These are phyloP conservation scores for Tuctoria greenei DNA, from an alignment of 176 grass and related monocot genomes.

Conservation along the genomic window DNA sequence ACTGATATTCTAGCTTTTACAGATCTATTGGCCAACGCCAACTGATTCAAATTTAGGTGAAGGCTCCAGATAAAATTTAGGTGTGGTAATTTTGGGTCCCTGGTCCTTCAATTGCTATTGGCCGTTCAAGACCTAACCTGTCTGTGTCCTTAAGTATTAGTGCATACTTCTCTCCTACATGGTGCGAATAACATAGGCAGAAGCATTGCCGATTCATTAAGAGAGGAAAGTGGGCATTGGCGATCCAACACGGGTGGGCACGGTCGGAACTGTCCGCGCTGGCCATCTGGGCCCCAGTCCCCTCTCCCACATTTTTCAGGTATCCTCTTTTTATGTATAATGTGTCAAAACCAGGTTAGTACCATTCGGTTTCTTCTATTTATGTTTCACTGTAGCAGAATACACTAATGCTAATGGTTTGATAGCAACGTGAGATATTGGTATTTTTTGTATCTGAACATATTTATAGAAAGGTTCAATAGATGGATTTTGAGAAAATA, in stretches of 20 bases:
- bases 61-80: conserved; percentile 21
- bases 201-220: too few species aligned
- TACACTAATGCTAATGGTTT: neutral
- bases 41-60: conserved; percentile 26
- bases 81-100: neutral
- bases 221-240: too few species aligned
- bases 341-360: conserved; percentile 21
- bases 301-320: too few species aligned
- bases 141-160: conserved; percentile 12
- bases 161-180: neutral
- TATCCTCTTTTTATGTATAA: conserved; percentile 5
- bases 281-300: too few species aligned
- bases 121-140: neutral
- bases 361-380: conserved; percentile 7
- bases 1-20: conserved; percentile 16
- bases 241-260: too few species aligned
- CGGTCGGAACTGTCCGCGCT: too few species aligned
- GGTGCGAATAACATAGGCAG: too few species aligned
- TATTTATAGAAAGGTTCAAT: neutral
- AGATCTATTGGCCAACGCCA: conserved; percentile 2
- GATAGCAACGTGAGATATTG: neutral
- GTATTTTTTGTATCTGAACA: neutral
- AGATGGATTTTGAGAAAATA: neutral
- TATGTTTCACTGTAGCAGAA: conserved; percentile 13
- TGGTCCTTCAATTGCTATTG: neutral